Conservation (phyloP, 345 rosid species). For the Arabis alpina region DNA sequence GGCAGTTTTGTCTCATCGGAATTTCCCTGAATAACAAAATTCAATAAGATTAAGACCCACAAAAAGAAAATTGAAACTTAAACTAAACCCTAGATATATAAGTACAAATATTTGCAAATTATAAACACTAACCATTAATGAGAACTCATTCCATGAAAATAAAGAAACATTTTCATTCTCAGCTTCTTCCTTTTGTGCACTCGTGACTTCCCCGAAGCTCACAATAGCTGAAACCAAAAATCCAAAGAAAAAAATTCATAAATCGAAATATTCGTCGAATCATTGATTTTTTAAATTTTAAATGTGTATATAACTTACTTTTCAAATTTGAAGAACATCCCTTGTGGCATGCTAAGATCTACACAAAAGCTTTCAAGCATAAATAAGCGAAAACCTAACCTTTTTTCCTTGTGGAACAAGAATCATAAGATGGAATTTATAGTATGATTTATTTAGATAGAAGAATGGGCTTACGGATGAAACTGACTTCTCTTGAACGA, state of each 20-base stretch:
- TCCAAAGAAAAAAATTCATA: background rate
- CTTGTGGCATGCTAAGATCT: conserved; percentile 77
- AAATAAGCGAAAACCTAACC: background rate
- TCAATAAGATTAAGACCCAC: background rate
- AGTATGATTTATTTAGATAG: background rate
- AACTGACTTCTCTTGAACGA: conserved; percentile 81
- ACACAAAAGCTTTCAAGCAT: conserved; percentile 33
- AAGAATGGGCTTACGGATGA: conserved; percentile 59
- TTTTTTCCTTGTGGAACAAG: conserved; percentile 31
- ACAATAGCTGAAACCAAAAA: conserved; percentile 61
- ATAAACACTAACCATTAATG: conserved; percentile 51
- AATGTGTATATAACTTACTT: conserved; percentile 49
- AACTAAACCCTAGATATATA: background rate
- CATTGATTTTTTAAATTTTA: background rate
- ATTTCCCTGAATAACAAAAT: conserved; percentile 54
- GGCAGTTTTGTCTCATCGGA: conserved; percentile 62
- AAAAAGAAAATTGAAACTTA: background rate
- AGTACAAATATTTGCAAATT: background rate
- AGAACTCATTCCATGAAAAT: conserved; percentile 85
- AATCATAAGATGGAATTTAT: background rate
- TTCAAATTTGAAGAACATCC: conserved; percentile 66
- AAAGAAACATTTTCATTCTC: conserved; percentile 70
- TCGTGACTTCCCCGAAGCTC: conserved; percentile 66
- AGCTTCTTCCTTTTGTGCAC: conserved; percentile 71
- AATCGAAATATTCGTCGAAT: background rate